These are phyloP conservation scores for Filobasidium floriforme DNA, from an alignment of 768 basidiomycete genomes.

Conservation along the genomic window DNA sequence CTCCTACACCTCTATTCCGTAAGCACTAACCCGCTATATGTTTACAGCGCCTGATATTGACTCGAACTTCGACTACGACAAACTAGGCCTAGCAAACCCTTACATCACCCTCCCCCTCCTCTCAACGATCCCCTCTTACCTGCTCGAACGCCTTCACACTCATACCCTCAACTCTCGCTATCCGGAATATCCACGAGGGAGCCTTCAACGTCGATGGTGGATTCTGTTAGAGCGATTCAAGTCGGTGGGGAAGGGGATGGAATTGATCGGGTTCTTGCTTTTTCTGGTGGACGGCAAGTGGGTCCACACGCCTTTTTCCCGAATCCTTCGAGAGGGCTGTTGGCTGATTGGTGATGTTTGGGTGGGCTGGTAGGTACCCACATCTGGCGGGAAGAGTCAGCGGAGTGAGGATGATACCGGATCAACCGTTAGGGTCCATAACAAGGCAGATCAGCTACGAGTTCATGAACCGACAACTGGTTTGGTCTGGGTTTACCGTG, in stretches of 20 bases:
- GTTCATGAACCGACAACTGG: slow-evolving; percentile 98
- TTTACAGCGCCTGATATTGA: background rate
- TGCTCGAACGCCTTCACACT: slow-evolving; percentile 64
- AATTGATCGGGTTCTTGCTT: slow-evolving; percentile 65
- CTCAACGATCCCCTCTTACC: slow-evolving; percentile 61
- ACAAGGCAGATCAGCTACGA: slow-evolving; percentile 89
- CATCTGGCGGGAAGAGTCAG: slow-evolving; percentile 73
- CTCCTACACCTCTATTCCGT: slow-evolving; percentile 50
- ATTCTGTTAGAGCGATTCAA: slow-evolving; percentile 58
- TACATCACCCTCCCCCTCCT: slow-evolving; percentile 63
- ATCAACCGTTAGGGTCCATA: slow-evolving; percentile 53
- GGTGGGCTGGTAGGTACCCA: slow-evolving; percentile 59
- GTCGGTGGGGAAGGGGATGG: slow-evolving; percentile 57
- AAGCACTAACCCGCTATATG: background rate
- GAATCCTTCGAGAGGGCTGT: background rate
- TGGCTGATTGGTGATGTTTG: background rate
- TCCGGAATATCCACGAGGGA: slow-evolving; percentile 61
- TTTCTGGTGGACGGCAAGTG: slow-evolving; percentile 85
- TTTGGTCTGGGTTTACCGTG: slow-evolving; percentile 98
- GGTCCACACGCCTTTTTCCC: slow-evolving; percentile 34
- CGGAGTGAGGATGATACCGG: slow-evolving; percentile 64
- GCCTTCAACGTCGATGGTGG: slow-evolving; percentile 53
- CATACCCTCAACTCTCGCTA: slow-evolving; percentile 58
- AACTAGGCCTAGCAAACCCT: slow-evolving; percentile 54
- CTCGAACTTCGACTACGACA: background rate